These are phyloP conservation scores for Colletotrichum euphorbiae DNA, from an alignment of 2,329 filamentous ascomycete species.

Conservation along the genomic window DNA sequence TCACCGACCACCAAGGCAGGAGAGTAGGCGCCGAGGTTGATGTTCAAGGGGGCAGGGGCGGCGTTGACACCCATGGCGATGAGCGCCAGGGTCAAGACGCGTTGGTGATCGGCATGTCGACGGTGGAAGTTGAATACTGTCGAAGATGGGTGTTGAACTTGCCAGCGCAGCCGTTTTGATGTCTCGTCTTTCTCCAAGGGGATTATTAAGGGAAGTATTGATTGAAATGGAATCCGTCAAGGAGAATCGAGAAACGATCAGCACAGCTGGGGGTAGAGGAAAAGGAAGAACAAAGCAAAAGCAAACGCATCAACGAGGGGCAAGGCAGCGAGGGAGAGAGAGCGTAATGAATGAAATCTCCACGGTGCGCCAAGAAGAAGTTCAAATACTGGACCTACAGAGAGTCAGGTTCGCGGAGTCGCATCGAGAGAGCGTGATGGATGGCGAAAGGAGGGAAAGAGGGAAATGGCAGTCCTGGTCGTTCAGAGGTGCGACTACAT, in stretches of 20 bases:
- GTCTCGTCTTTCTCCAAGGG: constrained; percentile 11
- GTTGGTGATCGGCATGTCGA: constrained; percentile 29
- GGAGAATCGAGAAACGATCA: constrained; percentile 27
- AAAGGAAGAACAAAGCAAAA: constrained; percentile 8
- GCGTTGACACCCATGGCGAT: constrained; percentile 46
- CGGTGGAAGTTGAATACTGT: neutral
- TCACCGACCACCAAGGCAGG: constrained; percentile 51
- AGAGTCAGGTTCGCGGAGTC: constrained; percentile 12
- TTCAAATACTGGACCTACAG: constrained; percentile 18
- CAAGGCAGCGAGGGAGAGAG: constrained; percentile 23
- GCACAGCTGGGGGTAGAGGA: constrained; percentile 35
- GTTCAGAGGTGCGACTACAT: constrained; percentile 19
- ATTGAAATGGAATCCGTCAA: constrained; percentile 3
- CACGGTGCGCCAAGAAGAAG: constrained; percentile 22
- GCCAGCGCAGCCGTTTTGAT: constrained; percentile 34
- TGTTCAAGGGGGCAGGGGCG: constrained; percentile 48
- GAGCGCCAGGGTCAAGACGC: constrained; percentile 43
- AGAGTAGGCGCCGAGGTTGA: constrained; percentile 51
- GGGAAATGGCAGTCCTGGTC: neutral
- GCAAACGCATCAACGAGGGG: constrained; percentile 31
- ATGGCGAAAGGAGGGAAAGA: constrained; percentile 6
- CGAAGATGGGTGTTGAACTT: neutral
- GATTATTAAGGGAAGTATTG: constrained; percentile 27
- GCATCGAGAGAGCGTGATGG: neutral
- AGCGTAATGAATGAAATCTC: constrained; percentile 34